A percentile compares a stretch with the other conserved stretches of the same genome.
Conservation (phyloP, 805 yeast genomes). For the Zygosaccharomyces kombuchaensis region DNA sequence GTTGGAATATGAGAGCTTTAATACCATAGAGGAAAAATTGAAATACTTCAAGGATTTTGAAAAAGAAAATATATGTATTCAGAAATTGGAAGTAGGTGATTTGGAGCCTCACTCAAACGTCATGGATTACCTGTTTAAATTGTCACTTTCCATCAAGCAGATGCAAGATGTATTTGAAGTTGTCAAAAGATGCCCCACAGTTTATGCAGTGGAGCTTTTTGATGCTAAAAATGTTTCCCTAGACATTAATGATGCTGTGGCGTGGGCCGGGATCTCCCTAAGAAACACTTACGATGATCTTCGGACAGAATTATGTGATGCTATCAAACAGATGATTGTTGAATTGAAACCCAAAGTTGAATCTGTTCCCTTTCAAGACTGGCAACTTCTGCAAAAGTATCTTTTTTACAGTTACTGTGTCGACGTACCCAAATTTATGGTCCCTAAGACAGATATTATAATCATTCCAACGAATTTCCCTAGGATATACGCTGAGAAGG, state of each 20-base stretch:
- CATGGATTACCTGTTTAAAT: conserved; percentile 15
- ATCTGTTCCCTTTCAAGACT: conserved; percentile 9
- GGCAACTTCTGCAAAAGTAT: conserved; percentile 17
- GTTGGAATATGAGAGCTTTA: conserved; percentile 13
- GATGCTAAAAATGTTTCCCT: conserved; percentile 4
- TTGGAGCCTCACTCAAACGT: conserved; percentile 10
- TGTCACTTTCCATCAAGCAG: conserved; percentile 16
- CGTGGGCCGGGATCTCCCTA: conserved; percentile 6
- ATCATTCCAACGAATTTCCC: conserved; percentile 23
- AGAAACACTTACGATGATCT: conserved; percentile 7
- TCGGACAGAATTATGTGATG: conserved; percentile 6
- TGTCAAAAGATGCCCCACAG: conserved; percentile 19
- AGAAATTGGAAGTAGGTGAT: conserved; percentile 14
- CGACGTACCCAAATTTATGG: conserved; percentile 11
- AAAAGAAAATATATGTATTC: conserved; percentile 6
- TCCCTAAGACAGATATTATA: conserved; percentile 18
- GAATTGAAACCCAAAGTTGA: conserved; percentile 14
- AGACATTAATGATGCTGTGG: conserved; percentile 5
- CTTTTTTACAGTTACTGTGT: conserved; percentile 12
- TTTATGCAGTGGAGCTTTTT: conserved; percentile 18
- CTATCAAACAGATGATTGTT: conserved; percentile 10
- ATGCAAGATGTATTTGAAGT: conserved; percentile 10
- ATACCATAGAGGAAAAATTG: conserved; percentile 11
- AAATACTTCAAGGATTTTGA: conserved; percentile 11
- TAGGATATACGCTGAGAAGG: conserved; percentile 8